phyloP scores from a whole-genome alignment of 331 rosid species.

The Quercus tomentella region DNA sequence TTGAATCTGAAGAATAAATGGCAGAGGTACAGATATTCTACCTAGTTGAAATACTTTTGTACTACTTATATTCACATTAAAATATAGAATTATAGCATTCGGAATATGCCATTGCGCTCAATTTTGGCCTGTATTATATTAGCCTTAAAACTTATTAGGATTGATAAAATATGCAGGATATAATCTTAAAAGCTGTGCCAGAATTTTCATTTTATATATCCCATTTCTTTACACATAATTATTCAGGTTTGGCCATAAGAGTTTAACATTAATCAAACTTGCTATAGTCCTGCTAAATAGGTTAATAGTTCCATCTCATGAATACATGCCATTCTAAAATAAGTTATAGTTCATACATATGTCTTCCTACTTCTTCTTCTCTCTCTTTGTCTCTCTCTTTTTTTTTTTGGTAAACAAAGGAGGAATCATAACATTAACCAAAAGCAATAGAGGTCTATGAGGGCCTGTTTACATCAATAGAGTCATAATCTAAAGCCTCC shows the following conservation, averaged over 20 bases:
- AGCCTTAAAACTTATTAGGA: not conserved
- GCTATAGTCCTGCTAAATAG: too few species aligned
- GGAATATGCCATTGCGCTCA: not conserved
- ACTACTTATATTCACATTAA: not conserved
- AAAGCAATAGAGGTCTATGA: too few species aligned
- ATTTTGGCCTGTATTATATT: not conserved
- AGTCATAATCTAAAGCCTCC: too few species aligned
- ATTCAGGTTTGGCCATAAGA: not conserved
- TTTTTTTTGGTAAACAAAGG: too few species aligned
- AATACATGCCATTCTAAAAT: too few species aligned
- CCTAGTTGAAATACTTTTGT: not conserved
- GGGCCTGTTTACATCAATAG: too few species aligned
- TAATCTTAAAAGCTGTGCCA: not conserved
- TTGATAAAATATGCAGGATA: not conserved
- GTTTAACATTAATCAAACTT: not conserved
- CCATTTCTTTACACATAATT: not conserved
- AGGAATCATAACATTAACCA: too few species aligned
- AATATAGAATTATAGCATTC: not conserved
- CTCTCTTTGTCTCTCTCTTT: accelerated
- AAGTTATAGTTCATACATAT: too few species aligned
- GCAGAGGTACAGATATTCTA: not conserved
- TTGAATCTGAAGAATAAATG: not conserved
- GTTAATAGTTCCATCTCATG: too few species aligned
- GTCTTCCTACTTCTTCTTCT: too few species aligned
- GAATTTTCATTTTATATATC: not conserved